These are phyloP conservation scores for Crithidia fasciculata DNA, from an alignment of 208 protist genomes.

Conservation along the genomic window DNA sequence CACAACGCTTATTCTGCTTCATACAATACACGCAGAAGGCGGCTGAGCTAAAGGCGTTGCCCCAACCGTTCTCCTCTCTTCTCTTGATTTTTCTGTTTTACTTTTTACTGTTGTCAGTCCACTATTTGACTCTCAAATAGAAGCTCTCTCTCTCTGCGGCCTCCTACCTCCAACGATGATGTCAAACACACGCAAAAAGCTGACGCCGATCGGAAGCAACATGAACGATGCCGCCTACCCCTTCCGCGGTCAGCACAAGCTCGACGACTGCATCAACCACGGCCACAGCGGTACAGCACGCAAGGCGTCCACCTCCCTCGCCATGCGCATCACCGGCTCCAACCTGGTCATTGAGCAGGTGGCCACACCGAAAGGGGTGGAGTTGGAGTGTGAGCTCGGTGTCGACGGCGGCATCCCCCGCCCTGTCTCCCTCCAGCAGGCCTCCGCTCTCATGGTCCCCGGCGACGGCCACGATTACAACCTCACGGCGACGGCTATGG, in stretches of 20 bases:
- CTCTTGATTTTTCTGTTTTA: constrained; percentile 1
- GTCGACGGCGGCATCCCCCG: constrained; percentile 61
- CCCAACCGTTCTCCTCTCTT: not conserved
- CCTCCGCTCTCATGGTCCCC: constrained; percentile 61
- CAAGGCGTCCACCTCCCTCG: constrained; percentile 52
- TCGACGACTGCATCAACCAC: constrained; percentile 78
- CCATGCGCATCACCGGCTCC: constrained; percentile 67
- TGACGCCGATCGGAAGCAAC: constrained; percentile 66
- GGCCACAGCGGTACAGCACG: constrained; percentile 68
- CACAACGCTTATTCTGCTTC: not conserved
- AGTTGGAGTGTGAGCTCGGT: constrained; percentile 71
- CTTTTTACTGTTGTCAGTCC: not conserved
- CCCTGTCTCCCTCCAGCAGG: constrained; percentile 49
- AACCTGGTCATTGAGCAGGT: constrained; percentile 83
- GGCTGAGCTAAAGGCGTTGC: too few species aligned
- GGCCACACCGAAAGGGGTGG: constrained; percentile 46
- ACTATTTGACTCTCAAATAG: not conserved
- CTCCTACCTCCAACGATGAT: constrained; percentile 7
- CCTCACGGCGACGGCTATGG: too few species aligned
- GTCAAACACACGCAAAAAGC: constrained; percentile 30
- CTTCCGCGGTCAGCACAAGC: constrained; percentile 72
- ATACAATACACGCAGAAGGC: not conserved
- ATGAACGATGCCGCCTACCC: constrained; percentile 90
- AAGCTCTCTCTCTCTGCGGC: not conserved
- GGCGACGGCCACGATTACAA: constrained; percentile 74